Percentiles rank a stretch among this genome's conserved stretches.
Evolutionary conservation across 1,284 basidiomycete genomes (phyloP).

Genomic region (Sporisorium graminicola): DNA sequence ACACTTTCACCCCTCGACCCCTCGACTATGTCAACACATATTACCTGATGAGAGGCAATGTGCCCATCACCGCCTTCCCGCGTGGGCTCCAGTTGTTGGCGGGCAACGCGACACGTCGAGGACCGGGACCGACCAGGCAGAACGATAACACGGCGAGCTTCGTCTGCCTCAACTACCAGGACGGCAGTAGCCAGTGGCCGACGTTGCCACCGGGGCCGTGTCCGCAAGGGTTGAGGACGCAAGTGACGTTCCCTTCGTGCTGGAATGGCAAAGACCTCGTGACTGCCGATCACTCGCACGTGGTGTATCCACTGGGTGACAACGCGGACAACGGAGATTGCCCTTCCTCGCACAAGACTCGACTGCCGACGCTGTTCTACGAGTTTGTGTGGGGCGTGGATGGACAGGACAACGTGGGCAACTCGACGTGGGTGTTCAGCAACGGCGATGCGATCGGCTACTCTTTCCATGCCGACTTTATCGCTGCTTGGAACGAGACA

Average conservation of each 20-base stretch:
- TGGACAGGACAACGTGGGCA: constrained; percentile 15
- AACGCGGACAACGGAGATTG: constrained; percentile 73
- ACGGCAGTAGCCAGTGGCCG: constrained; percentile 51
- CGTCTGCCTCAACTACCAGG: constrained; percentile 71
- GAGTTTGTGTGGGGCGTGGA: constrained; percentile 68
- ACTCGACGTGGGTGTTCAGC: constrained; percentile 38
- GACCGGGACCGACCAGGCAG: constrained; percentile 24
- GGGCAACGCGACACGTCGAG: constrained; percentile 66
- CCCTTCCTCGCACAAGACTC: constrained; percentile 72
- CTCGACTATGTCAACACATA: constrained; percentile 66
- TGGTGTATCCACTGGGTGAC: constrained; percentile 68
- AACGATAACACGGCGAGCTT: constrained; percentile 69
- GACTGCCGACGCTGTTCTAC: constrained; percentile 73
- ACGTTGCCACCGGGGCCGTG: constrained; percentile 37
- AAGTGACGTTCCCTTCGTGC: constrained; percentile 73
- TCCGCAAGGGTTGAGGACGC: constrained; percentile 70
- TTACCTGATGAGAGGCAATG: constrained; percentile 67
- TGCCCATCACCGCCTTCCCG: constrained; percentile 70
- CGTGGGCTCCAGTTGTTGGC: constrained; percentile 71
- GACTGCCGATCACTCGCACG: constrained; percentile 71
- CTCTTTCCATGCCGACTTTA: constrained; percentile 74
- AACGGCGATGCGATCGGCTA: constrained; percentile 63
- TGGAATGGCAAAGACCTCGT: constrained; percentile 74
- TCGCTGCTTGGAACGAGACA: constrained; percentile 70
- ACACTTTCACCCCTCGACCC: constrained; percentile 47